phyloP scores from a whole-genome alignment of 768 basidiomycete genomes.

The Melanogaster broomeanus region DNA sequence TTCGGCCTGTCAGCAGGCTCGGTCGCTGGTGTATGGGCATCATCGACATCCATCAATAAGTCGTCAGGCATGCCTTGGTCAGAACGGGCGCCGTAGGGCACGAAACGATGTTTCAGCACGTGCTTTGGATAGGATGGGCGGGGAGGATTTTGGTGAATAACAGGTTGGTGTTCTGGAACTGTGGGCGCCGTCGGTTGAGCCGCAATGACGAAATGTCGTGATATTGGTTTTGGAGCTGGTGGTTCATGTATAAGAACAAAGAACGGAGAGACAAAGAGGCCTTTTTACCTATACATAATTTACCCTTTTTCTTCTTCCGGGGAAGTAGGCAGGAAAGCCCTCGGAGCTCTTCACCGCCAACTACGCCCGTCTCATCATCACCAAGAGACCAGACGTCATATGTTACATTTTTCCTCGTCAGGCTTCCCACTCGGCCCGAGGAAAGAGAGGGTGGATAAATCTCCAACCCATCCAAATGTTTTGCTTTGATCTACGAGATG shows the following conservation, averaged over 20 bases:
- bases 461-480: constrained; percentile 55
- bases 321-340: constrained; percentile 65
- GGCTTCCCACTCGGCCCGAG: constrained; percentile 45
- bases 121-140: constrained; percentile 61
- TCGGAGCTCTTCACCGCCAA: constrained; percentile 66
- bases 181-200: constrained; percentile 44
- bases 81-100: constrained; percentile 57
- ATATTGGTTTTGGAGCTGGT: constrained; percentile 59
- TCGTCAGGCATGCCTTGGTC: neutral
- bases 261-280: neutral
- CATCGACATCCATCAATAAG: constrained; percentile 25
- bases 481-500: constrained; percentile 57
- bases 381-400: constrained; percentile 72
- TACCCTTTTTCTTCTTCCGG: constrained; percentile 58
- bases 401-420: constrained; percentile 53
- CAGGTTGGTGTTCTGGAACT: constrained; percentile 11
- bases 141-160: constrained; percentile 49
- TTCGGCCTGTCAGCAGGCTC: constrained; percentile 8
- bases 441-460: constrained; percentile 48
- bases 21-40: constrained; percentile 24
- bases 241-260: constrained; percentile 45
- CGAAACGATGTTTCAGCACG: constrained; percentile 61
- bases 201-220: constrained; percentile 59
- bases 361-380: constrained; percentile 32
- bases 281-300: constrained; percentile 54